These are phyloP conservation scores for Piper betle DNA, from an alignment of 164 flowering plant genomes.

Conservation along the genomic window DNA sequence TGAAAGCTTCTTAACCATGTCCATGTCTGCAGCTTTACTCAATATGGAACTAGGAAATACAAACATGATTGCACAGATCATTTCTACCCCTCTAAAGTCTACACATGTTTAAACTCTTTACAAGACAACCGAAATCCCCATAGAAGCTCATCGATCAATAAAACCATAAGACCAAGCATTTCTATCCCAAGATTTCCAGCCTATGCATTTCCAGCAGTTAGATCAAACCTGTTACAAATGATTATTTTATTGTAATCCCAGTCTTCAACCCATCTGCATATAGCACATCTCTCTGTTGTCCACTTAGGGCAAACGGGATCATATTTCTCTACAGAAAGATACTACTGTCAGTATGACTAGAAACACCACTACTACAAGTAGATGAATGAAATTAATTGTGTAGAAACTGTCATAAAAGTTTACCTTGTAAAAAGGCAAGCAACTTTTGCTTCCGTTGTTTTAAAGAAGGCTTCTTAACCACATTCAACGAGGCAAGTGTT, in stretches of 20 bases:
- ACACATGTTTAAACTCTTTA: no score
- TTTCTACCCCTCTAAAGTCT: no score
- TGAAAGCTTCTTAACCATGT: no score
- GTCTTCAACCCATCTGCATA: slow-evolving; percentile 98
- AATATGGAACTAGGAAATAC: no score
- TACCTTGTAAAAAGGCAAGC: slow-evolving; percentile 73
- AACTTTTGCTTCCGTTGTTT: slow-evolving; percentile 64
- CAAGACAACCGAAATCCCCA: no score
- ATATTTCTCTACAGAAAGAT: slow-evolving; percentile 52
- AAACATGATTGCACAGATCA: no score
- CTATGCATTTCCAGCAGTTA: no score
- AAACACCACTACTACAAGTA: background rate
- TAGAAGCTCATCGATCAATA: no score
- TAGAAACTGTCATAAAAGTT: background rate
- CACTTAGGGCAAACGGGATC: slow-evolving; percentile 86
- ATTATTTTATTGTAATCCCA: slow-evolving; percentile 98
- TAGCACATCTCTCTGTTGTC: slow-evolving; percentile 98
- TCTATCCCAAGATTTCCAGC: no score
- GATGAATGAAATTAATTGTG: background rate
- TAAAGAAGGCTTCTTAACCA: slow-evolving; percentile 44
- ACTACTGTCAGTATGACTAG: background rate
- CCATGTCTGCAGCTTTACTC: no score
- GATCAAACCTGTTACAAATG: slow-evolving; percentile 72
- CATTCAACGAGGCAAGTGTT: slow-evolving; percentile 34
- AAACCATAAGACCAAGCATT: no score